These are phyloP conservation scores for Madurella mycetomatis DNA, from an alignment of 2,329 filamentous ascomycete genomes.

Conservation along the genomic window DNA sequence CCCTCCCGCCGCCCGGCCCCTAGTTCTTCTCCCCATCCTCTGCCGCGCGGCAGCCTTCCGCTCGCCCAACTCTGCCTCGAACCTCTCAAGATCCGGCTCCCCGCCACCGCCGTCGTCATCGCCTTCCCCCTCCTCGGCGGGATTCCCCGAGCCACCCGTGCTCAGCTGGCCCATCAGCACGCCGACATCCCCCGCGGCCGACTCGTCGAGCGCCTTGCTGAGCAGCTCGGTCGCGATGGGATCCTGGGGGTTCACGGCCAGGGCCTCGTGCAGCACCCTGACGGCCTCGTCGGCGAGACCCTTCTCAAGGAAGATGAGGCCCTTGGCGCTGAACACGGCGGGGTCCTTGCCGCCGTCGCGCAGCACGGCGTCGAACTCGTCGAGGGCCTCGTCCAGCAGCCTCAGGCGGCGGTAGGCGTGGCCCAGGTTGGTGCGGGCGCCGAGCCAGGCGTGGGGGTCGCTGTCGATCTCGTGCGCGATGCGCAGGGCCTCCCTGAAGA, in stretches of 20 bases:
- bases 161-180: conserved; percentile 13
- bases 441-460: conserved; percentile 75
- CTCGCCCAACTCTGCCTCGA: conserved; percentile 50
- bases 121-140: conserved; percentile 36
- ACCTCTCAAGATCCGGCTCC: conserved; percentile 38
- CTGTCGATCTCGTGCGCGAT: conserved; percentile 78
- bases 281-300: conserved; percentile 72
- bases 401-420: conserved; percentile 76
- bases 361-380: conserved; percentile 82
- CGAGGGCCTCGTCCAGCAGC: conserved; percentile 65
- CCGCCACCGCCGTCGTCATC: conserved; percentile 30
- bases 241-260: conserved; percentile 74
- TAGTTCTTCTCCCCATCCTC: conserved; percentile 27
- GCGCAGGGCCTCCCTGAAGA: conserved; percentile 73
- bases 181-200: conserved; percentile 39
- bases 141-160: conserved; percentile 2
- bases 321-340: conserved; percentile 75
- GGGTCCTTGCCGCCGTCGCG: conserved; percentile 76
- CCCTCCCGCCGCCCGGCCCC: conserved; percentile 14
- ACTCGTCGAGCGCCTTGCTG: conserved; percentile 64
- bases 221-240: conserved; percentile 75
- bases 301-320: conserved; percentile 76
- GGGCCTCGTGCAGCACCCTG: conserved; percentile 75
- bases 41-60: conserved; percentile 42
- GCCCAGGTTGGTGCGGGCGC: conserved; percentile 81